Base-by-base conservation (phyloP, 306 rosid species). In the Casuarina cunninghamiana region DNA sequence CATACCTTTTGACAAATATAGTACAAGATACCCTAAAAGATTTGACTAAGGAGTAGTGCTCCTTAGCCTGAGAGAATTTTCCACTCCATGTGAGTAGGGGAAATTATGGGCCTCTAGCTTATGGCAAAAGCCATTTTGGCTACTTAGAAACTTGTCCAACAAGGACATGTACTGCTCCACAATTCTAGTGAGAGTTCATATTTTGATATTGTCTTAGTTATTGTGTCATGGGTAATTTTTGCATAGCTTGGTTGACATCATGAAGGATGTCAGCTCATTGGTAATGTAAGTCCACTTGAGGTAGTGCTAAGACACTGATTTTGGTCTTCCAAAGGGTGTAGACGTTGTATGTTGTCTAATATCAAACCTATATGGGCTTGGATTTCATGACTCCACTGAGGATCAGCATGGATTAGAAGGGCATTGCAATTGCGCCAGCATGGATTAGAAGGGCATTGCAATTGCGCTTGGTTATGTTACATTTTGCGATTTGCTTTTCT, bases 401-500 rank as follows among this genome's bases (percentile, higher is more conserved):
- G 19, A 21, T 21, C 26, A 26, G 5, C 8, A 39, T 66, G 35
- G 50, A 66, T 15, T 41, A 17, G 17, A 21, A 66, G 42, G n/a
- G 17, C 49, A 42, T 42, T 9, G 66, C 49, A 21, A 15, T 61
- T 45, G 69, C 54, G 39, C 54, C 26, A 26, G 5, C 8, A 39
- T 66, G 35, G 50, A 66, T 15, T 41, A 17, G 17, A 21, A 66
- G 42, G n/a, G 17, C 49, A 42, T 42, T 9, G 66, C 49, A 21
- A 15, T 61, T 45, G 69, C 54, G 39, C 54, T 62, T 71, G 65
- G 19, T 73, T 5, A 5, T 53, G 57, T 53, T 48, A 16, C 60
- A 17, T 65, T 70, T 44, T 68, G 49, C 65, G 39, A 61, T 74
- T 70, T 57, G 51, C 45, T 49, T 38, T 66, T 15, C 68, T 67